These are phyloP conservation scores for Euphrasia confusa DNA, from an alignment of 257 asterid species.

Conservation along the genomic window DNA sequence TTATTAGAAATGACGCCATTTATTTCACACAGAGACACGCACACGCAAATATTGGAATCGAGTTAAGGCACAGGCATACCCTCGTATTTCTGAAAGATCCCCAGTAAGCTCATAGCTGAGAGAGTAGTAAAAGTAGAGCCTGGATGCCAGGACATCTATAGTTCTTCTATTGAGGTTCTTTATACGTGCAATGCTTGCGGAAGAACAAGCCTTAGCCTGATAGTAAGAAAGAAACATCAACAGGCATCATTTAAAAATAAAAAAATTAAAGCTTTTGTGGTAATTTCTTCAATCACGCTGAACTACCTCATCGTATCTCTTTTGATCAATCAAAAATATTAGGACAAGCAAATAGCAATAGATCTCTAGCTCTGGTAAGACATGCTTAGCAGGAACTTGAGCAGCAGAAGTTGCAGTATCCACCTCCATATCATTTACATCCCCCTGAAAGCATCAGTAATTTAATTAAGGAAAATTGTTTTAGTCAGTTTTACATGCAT, in stretches of 20 bases:
- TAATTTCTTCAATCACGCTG: slow-evolving; percentile 4
- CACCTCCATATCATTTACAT: slow-evolving; percentile 53
- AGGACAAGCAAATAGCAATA: slow-evolving; percentile 65
- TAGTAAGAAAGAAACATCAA: slow-evolving; percentile 12
- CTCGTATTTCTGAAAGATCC: slow-evolving; percentile 69
- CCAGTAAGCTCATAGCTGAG: slow-evolving; percentile 76
- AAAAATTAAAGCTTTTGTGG: background rate
- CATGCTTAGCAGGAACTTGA: slow-evolving; percentile 45
- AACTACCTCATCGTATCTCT: slow-evolving; percentile 52
- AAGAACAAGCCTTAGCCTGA: slow-evolving; percentile 80
- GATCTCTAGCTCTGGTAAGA: slow-evolving; percentile 64
- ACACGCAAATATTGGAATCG: no score
- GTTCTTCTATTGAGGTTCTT: slow-evolving; percentile 58
- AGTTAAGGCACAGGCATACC: slow-evolving; percentile 36
- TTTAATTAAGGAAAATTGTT: no score
- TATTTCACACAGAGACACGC: background rate
- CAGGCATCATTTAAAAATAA: slow-evolving; percentile 14
- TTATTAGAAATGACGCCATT: slow-evolving; percentile 3
- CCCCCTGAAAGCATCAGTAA: slow-evolving; percentile 38
- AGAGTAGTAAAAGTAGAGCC: slow-evolving; percentile 69
- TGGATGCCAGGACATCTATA: slow-evolving; percentile 70
- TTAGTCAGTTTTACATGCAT: no score
- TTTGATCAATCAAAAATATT: slow-evolving; percentile 63
- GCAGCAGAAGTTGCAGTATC: slow-evolving; percentile 49
- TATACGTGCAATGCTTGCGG: slow-evolving; percentile 62